Base-by-base conservation (phyloP, 352 stramenopile species). In the Blastocystis sp. region DNA sequence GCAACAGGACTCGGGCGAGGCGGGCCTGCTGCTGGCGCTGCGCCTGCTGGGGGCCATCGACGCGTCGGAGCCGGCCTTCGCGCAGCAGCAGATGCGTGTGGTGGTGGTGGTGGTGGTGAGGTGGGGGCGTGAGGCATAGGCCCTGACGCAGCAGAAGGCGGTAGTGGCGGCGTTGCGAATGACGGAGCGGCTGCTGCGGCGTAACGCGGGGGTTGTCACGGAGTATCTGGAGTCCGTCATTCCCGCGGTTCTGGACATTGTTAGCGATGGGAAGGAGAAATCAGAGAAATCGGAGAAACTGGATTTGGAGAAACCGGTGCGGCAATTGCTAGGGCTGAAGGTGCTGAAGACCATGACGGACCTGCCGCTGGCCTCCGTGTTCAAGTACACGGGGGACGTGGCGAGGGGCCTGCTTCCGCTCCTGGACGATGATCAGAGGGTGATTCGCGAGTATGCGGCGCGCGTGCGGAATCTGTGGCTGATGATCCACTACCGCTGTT, bases 401-500 rank as follows among this genome's bases (percentile, higher is more conserved):
- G 38, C 52, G 38, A n/a, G 57, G 45, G 61, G 40, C 4, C n/a
- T 84, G 10, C n/a, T 45, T n/a, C 38, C 34, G 9, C 10, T 57
- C n/a, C 34, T 84, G 24, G 54, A 84, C 48, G 74, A 84, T 28
- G 19, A 45, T 3, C 74, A 84, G 61, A 17, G 74, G 11, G 74
- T 54, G 3, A 84, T 84, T 84, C 74, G 74, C 7, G 74, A 84
- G 74, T 70, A 70, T 52, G 74, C 74, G 34, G 74, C 74, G 34
- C 17, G 52, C 2, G 52, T 68, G 28, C 43, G 74, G 54, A 84
- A 84, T 54, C 21, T 84, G 54, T 84, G 74, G 74, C 21, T 84
- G 34, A 84, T 84, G 74, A 84, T 84, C 69, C 74, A 84, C 48
- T 84, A 57, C 6, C 34, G n/a, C 14, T 84, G 57, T 84, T 66